Evolutionary conservation across 768 basidiomycete genomes (phyloP).

Genomic region (Pilatotrama ljubarskyi): DNA sequence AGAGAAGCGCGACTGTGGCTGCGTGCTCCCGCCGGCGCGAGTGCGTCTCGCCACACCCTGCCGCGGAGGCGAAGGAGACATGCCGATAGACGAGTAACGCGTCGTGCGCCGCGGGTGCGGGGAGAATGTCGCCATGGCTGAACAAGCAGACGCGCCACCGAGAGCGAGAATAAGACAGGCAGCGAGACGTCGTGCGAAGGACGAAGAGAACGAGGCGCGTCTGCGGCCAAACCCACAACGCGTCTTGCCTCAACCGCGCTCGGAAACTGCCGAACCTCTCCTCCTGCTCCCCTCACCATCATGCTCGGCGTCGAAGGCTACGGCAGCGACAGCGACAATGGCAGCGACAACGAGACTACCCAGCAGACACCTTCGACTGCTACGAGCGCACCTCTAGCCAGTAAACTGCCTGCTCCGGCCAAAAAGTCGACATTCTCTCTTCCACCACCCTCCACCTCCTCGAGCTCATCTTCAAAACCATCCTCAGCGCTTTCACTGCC

Average conservation of each 20-base stretch:
- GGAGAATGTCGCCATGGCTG: slow-evolving; percentile 58
- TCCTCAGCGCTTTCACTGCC: slow-evolving; percentile 33
- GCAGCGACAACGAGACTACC: slow-evolving; percentile 39
- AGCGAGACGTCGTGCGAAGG: background rate
- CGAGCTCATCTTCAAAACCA: slow-evolving; percentile 20
- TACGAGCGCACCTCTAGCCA: slow-evolving; percentile 13
- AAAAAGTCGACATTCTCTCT: slow-evolving; percentile 38
- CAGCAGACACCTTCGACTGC: slow-evolving; percentile 10
- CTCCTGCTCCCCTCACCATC: slow-evolving; percentile 18
- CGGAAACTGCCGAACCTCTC: slow-evolving; percentile 16
- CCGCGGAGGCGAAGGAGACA: slow-evolving; percentile 26
- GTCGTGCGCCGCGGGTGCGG: slow-evolving; percentile 59
- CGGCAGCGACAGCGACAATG: slow-evolving; percentile 66
- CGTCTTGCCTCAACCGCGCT: slow-evolving; percentile 20
- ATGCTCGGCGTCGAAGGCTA: slow-evolving; percentile 82
- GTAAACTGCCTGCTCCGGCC: slow-evolving; percentile 28
- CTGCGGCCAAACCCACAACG: slow-evolving; percentile 12
- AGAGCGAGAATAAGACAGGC: background rate
- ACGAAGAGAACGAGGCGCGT: slow-evolving; percentile 17
- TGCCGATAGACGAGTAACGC: slow-evolving; percentile 37
- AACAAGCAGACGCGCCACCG: slow-evolving; percentile 6
- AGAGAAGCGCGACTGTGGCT: slow-evolving; percentile 42
- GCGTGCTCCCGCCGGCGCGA: slow-evolving; percentile 30
- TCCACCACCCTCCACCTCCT: slow-evolving; percentile 33
- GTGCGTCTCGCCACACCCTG: slow-evolving; percentile 29